These are phyloP conservation scores for Ceraceosorus guamensis DNA, from an alignment of 1,284 basidiomycete species.

Conservation along the genomic window DNA sequence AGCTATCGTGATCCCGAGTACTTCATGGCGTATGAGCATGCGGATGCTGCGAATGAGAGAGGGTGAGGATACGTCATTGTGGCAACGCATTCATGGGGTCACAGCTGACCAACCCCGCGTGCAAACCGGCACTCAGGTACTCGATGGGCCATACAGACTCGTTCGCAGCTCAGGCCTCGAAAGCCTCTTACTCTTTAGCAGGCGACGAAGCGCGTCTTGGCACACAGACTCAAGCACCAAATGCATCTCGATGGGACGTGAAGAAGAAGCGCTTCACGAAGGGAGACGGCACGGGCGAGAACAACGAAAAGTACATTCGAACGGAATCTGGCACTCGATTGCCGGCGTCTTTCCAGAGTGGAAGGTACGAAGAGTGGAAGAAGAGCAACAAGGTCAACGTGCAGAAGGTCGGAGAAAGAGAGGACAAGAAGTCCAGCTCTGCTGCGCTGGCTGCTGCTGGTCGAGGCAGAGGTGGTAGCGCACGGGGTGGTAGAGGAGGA, in stretches of 20 bases:
- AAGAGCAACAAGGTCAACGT: slow-evolving; percentile 64
- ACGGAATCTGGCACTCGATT: slow-evolving; percentile 86
- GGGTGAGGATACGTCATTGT: slow-evolving; percentile 50
- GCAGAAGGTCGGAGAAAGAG: slow-evolving; percentile 73
- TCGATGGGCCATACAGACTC: slow-evolving; percentile 54
- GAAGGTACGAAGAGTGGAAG: slow-evolving; percentile 93
- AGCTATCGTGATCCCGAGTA: slow-evolving; percentile 72
- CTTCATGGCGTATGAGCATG: slow-evolving; percentile 85
- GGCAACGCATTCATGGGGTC: slow-evolving; percentile 50
- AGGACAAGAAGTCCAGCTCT: slow-evolving; percentile 46
- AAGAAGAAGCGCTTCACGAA: slow-evolving; percentile 93
- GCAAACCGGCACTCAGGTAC: slow-evolving; percentile 1
- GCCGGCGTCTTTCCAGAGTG: slow-evolving; percentile 87
- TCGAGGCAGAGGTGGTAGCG: slow-evolving; percentile 4
- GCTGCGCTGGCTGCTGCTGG: slow-evolving; percentile 9
- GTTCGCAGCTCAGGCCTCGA: slow-evolving; percentile 75
- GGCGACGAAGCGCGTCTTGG: slow-evolving; percentile 60
- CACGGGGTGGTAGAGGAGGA: slow-evolving; percentile 61
- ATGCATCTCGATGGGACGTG: slow-evolving; percentile 76
- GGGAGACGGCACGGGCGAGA: slow-evolving; percentile 73
- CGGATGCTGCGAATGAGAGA: slow-evolving; percentile 74
- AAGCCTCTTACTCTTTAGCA: slow-evolving; percentile 73
- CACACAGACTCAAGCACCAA: slow-evolving; percentile 45
- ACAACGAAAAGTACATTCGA: slow-evolving; percentile 88
- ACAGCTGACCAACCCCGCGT: not conserved